phyloP scores from a whole-genome alignment of 306 rosid species.

The Malus sieversii region DNA sequence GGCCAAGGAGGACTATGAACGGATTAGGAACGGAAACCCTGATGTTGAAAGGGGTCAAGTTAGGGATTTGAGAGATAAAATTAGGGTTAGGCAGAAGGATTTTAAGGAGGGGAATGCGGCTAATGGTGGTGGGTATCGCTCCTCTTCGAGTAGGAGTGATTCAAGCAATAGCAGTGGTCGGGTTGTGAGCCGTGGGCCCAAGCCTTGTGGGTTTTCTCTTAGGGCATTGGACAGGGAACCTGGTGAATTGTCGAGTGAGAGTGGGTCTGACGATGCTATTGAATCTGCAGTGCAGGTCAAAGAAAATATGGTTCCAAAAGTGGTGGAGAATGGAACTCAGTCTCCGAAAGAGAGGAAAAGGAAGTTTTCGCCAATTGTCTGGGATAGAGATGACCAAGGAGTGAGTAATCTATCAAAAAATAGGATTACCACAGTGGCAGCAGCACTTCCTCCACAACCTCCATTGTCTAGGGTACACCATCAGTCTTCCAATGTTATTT shows the following conservation, averaged over 20 bases:
- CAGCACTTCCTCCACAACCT: constrained; percentile 46
- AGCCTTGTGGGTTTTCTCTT: constrained; percentile 40
- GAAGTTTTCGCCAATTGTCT: constrained; percentile 84
- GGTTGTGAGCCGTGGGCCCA: constrained; percentile 39
- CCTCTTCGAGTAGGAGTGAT: constrained; percentile 62
- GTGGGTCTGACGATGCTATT: constrained; percentile 81
- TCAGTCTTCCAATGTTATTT: constrained; percentile 38
- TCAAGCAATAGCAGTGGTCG: constrained; percentile 53
- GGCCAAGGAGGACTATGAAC: constrained; percentile 62
- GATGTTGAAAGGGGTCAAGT: constrained; percentile 43
- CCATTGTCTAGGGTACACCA: constrained; percentile 38
- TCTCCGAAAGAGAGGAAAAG: constrained; percentile 57
- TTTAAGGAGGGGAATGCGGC: constrained; percentile 43
- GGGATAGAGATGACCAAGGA: constrained; percentile 85
- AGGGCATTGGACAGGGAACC: constrained; percentile 73
- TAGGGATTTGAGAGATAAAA: constrained; percentile 52
- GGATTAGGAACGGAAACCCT: constrained; percentile 40
- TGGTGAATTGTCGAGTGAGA: constrained; percentile 94
- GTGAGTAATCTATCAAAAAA: constrained; percentile 30
- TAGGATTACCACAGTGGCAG: constrained; percentile 25
- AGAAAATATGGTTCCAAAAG: constrained; percentile 26
- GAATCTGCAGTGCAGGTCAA: constrained; percentile 44
- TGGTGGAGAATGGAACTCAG: constrained; percentile 38
- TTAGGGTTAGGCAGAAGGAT: constrained; percentile 56
- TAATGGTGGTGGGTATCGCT: constrained; percentile 53